These are phyloP conservation scores for Sarocladium kiliense DNA, from an alignment of 2,329 filamentous ascomycete genomes.

Conservation along the genomic window DNA sequence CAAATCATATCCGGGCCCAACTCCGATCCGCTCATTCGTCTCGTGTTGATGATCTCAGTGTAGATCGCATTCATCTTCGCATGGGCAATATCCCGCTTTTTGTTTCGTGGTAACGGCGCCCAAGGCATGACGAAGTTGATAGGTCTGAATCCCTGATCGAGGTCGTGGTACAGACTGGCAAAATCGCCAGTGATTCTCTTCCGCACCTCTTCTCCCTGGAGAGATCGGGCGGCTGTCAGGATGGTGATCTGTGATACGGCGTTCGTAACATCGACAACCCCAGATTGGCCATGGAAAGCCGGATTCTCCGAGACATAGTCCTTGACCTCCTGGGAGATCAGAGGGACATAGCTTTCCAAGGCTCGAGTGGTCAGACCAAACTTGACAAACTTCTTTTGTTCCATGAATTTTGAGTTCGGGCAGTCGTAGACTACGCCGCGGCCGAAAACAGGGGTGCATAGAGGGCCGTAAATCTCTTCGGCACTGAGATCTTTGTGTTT, in stretches of 20 bases:
- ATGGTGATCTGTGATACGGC: slow-evolving; percentile 74
- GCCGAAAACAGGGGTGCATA: slow-evolving; percentile 60
- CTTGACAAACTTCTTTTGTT: slow-evolving; percentile 82
- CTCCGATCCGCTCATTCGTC: slow-evolving; percentile 45
- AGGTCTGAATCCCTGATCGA: slow-evolving; percentile 69
- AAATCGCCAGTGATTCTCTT: slow-evolving; percentile 66
- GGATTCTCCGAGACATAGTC: slow-evolving; percentile 56
- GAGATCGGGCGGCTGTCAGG: slow-evolving; percentile 71
- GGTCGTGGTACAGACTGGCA: slow-evolving; percentile 71
- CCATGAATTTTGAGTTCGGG: slow-evolving; percentile 79
- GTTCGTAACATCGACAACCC: slow-evolving; percentile 57
- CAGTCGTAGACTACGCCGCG: slow-evolving; percentile 79
- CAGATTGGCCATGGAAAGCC: slow-evolving; percentile 53
- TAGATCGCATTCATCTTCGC: slow-evolving; percentile 67
- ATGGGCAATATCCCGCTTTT: slow-evolving; percentile 65
- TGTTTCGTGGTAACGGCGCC: slow-evolving; percentile 72
- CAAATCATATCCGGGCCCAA: slow-evolving; percentile 65
- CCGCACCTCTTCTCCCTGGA: slow-evolving; percentile 74
- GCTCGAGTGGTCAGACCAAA: slow-evolving; percentile 62
- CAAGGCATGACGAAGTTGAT: slow-evolving; percentile 81
- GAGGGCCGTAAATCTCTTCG: slow-evolving; percentile 47
- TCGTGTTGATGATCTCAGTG: slow-evolving; percentile 62
- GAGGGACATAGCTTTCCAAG: slow-evolving; percentile 59
- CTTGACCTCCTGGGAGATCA: slow-evolving; percentile 66
- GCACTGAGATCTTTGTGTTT: slow-evolving; percentile 47